Conservation (phyloP, 352 stramenopile species). For the Phytophthora constricta region DNA sequence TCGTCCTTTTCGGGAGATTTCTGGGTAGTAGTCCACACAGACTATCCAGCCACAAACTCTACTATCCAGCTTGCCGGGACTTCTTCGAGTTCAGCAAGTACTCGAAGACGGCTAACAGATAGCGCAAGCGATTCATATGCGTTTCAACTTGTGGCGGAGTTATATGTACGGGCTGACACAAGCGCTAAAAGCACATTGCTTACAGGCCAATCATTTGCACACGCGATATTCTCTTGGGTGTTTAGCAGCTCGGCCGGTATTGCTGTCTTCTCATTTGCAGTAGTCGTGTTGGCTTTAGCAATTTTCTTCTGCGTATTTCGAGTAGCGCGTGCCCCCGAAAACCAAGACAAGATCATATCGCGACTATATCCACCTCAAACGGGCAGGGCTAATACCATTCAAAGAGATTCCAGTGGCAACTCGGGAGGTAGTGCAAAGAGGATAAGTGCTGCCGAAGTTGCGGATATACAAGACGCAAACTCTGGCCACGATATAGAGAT, state of each 20-base stretch:
- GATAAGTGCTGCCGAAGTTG: not conserved
- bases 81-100: slow-evolving; percentile 11
- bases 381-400: not conserved
- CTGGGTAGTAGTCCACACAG: slow-evolving; percentile 78
- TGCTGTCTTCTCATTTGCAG: slow-evolving; percentile 51
- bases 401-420: not conserved
- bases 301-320: slow-evolving; percentile 63
- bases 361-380: slow-evolving; percentile 18
- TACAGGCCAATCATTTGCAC: slow-evolving; percentile 57
- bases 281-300: slow-evolving; percentile 45
- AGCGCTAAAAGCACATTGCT: slow-evolving; percentile 30
- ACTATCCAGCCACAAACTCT: slow-evolving; percentile 43
- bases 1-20: slow-evolving; percentile 68
- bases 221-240: slow-evolving; percentile 58
- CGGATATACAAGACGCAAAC: not conserved
- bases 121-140: slow-evolving; percentile 4
- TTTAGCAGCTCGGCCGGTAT: slow-evolving; percentile 52
- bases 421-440: not conserved
- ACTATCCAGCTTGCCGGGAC: slow-evolving; percentile 18
- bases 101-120: slow-evolving; percentile 1
- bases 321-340: slow-evolving; percentile 63
- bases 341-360: slow-evolving; percentile 60
- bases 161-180: slow-evolving; percentile 40
- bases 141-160: slow-evolving; percentile 53
- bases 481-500: not conserved